Conservation (phyloP, 2,329 filamentous ascomycete species). For the Chlorencoelia australis region DNA sequence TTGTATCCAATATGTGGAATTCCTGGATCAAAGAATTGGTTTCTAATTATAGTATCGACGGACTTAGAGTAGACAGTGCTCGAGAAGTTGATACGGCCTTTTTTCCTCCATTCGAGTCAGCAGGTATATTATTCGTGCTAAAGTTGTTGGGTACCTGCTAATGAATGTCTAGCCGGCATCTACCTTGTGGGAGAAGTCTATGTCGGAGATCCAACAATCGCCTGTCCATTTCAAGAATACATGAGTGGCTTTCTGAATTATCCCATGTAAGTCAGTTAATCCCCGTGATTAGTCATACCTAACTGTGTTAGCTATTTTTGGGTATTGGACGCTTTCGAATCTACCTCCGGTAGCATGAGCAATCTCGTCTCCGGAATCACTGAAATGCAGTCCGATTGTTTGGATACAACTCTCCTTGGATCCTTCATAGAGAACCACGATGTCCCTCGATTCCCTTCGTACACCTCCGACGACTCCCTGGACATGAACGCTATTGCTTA, state of each 20-base stretch:
- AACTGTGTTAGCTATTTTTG: constrained; percentile 22
- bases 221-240: constrained; percentile 42
- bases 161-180: constrained; percentile 37
- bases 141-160: too few relatives aligned
- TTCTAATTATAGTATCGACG: constrained; percentile 33
- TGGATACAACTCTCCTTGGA: constrained; percentile 31
- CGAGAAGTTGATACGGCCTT: constrained; percentile 40
- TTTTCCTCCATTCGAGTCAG: constrained; percentile 41
- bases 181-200: constrained; percentile 53
- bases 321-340: constrained; percentile 22
- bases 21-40: constrained; percentile 21
- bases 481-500: constrained; percentile 40
- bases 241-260: constrained; percentile 55
- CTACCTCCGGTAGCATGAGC: constrained; percentile 21
- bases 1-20: constrained; percentile 18
- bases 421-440: constrained; percentile 33
- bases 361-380: constrained; percentile 23
- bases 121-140: constrained; percentile 26
- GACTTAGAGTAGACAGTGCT: constrained; percentile 40
- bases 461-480: constrained; percentile 17
- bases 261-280: constrained; percentile 26
- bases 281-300: background rate
- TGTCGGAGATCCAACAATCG: constrained; percentile 42
- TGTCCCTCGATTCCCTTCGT: constrained; percentile 16
- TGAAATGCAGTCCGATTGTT: constrained; percentile 18